Base-by-base conservation (phyloP, 2,329 filamentous ascomycete genomes). In the Laburnicola sp. region DNA sequence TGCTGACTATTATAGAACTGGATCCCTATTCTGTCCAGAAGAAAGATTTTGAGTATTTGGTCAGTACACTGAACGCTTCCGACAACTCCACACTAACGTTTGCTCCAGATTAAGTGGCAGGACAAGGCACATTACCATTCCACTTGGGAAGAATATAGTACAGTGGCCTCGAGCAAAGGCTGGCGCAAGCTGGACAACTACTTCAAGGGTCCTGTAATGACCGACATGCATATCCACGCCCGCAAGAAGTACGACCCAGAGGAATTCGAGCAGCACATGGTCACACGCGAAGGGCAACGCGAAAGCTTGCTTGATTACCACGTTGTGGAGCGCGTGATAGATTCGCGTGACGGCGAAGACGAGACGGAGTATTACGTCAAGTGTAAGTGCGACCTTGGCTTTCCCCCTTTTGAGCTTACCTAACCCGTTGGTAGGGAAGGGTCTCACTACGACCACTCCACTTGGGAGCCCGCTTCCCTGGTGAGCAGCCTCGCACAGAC, bases 101-200 rank as follows among this genome's bases (percentile, higher is more conserved):
- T 7, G 6, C 21, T 8, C 63, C 83, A 87, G 74, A 91, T 99
- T 74, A 99, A 99, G 77, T 99, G 95, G 94, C 90, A 97, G 74
- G 90, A 87, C 60, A 90, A 91, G 74, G 96, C 94, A 8, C 91
- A 99, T 70, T 86, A 96, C 62, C 94, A 99, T 76, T 89, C 95
- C 50, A 96, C 91, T 0, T 99, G 94, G 93, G 92, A 97, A 73
- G 86, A 86, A 0, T 86, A 87, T 52, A 86, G 89, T 48, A 82
- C 80, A 21, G 82, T 97, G 26, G 81, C 84, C 23, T 83, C 86
- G n/a, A 88, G 87, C 68, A 89, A 90, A 56, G 93, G 94, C 54
- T 87, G 87, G 59, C 89, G 92, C 42, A 91, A 92, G 51, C 81
- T 99, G 6, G 94, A 97, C 68, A 99, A 99, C 71, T 99, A 97